A percentile compares a stretch with the other conserved stretches of the same genome.
Conservation (phyloP, 176 grass and related monocot genomes). For the Leersia perrieri region DNA sequence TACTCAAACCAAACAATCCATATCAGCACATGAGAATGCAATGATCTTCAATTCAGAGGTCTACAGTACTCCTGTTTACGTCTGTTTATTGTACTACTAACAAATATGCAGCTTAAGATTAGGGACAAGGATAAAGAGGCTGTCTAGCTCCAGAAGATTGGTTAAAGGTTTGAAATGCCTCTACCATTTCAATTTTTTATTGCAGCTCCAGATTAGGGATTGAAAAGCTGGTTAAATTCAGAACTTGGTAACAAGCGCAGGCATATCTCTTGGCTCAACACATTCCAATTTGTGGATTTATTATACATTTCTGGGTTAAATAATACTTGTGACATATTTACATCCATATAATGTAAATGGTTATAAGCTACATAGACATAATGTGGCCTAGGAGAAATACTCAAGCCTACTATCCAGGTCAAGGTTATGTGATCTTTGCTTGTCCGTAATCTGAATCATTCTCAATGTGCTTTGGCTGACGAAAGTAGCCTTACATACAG, state of each 20-base stretch:
- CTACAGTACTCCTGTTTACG: neutral
- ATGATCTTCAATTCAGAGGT: neutral
- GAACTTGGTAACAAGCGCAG: neutral
- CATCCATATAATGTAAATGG: neutral
- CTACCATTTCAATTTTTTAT: neutral
- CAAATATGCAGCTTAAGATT: neutral
- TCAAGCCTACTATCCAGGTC: neutral
- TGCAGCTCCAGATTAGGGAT: neutral
- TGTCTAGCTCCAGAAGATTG: neutral
- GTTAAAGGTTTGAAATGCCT: neutral
- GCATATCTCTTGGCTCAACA: neutral
- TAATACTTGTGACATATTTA: neutral
- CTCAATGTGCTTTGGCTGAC: neutral
- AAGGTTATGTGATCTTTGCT: neutral
- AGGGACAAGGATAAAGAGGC: neutral
- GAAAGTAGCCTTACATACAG: neutral
- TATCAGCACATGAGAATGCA: neutral
- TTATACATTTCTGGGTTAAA: neutral
- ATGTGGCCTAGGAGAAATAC: neutral
- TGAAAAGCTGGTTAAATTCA: conserved; percentile 3
- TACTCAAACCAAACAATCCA: neutral
- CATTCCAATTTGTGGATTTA: neutral
- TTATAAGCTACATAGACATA: neutral
- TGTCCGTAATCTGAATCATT: neutral
- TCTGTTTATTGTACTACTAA: neutral